phyloP scores from a whole-genome alignment of 2,329 filamentous ascomycete species.

The Diaporthe ilicicola region DNA sequence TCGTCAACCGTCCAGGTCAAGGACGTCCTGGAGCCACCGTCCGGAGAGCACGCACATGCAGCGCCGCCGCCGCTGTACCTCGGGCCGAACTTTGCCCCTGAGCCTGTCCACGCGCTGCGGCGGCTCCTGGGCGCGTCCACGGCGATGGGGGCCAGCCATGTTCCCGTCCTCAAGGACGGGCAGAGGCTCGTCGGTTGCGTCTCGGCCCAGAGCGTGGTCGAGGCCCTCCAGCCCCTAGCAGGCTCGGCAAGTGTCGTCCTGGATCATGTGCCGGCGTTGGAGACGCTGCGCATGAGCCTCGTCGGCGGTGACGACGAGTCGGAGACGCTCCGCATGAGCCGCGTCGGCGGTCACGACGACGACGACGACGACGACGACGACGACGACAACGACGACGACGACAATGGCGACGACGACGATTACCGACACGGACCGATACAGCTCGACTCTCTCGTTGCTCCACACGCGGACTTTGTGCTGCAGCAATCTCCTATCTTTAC shows the following conservation, averaged over 20 bases:
- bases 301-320: too few species aligned
- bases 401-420: neutral
- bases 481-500: neutral
- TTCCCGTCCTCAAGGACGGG: neutral
- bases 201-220: neutral
- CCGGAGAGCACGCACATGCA: neutral
- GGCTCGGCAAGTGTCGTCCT: neutral
- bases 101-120: neutral
- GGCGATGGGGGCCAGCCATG: neutral
- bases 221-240: neutral
- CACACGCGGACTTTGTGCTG: neutral
- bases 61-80: neutral
- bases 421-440: neutral
- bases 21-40: neutral
- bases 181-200: neutral
- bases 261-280: neutral
- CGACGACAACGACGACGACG: neutral
- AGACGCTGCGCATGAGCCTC: neutral
- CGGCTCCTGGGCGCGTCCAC: neutral
- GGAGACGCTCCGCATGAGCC: too few species aligned
- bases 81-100: neutral
- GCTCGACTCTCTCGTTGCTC: neutral
- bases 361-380: too few species aligned
- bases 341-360: too few species aligned
- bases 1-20: neutral